Conservation (phyloP, 2,329 filamentous ascomycete species). For the Penicillium thymicola region DNA sequence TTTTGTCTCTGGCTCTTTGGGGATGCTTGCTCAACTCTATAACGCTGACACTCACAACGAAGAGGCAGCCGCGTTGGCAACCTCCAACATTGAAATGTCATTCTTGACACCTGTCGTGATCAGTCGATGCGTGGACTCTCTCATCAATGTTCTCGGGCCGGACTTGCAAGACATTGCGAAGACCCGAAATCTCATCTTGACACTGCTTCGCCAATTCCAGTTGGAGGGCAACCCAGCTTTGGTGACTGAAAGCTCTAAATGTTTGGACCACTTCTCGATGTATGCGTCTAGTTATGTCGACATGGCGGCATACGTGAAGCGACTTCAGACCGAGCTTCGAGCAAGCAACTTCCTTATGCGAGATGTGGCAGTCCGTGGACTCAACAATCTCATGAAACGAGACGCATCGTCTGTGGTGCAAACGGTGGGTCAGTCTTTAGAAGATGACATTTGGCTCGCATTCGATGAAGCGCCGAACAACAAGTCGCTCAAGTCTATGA, state of each 20-base stretch:
- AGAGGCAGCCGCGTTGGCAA: slow-evolving; percentile 73
- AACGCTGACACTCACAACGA: slow-evolving; percentile 86
- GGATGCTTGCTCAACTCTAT: slow-evolving; percentile 91
- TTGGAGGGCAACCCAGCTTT: slow-evolving; percentile 68
- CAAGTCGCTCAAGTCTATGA: slow-evolving; percentile 77
- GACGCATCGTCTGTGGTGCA: slow-evolving; percentile 78
- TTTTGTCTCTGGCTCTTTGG: slow-evolving; percentile 85
- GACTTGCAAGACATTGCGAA: slow-evolving; percentile 91
- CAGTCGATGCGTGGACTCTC: slow-evolving; percentile 84
- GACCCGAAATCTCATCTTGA: slow-evolving; percentile 87
- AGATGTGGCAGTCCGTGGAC: slow-evolving; percentile 77
- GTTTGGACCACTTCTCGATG: slow-evolving; percentile 84
- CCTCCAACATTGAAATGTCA: slow-evolving; percentile 87
- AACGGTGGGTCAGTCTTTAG: slow-evolving; percentile 72
- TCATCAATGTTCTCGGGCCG: slow-evolving; percentile 93
- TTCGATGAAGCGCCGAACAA: slow-evolving; percentile 75
- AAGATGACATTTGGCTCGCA: slow-evolving; percentile 88
- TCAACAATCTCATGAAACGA: slow-evolving; percentile 93
- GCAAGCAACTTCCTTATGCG: slow-evolving; percentile 67
- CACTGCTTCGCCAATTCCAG: slow-evolving; percentile 77
- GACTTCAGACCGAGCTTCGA: slow-evolving; percentile 73
- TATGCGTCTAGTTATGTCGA: slow-evolving; percentile 88
- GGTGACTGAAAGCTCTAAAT: slow-evolving; percentile 73
- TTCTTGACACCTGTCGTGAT: slow-evolving; percentile 78
- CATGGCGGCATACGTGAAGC: slow-evolving; percentile 76